Conservation (phyloP, 306 rosid genomes). For the Vigna radiata region DNA sequence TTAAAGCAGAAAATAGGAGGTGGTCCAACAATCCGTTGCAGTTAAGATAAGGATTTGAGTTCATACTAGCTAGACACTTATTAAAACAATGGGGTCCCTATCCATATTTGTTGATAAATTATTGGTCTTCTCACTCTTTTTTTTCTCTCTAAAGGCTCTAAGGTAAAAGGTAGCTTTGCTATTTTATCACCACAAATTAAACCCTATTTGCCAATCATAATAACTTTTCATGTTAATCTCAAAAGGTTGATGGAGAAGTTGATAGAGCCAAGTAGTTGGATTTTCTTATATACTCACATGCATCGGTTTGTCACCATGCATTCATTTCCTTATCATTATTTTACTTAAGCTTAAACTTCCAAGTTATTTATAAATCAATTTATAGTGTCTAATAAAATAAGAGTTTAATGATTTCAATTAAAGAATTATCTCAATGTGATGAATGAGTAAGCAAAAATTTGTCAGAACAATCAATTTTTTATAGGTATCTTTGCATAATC, state of each 20-base stretch:
- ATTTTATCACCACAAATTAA: not conserved
- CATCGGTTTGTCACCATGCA: conserved; percentile 42
- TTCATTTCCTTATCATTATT: conserved; percentile 25
- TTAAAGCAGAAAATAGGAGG: conserved; percentile 8
- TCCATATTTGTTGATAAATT: conserved; percentile 15
- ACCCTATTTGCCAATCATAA: conserved; percentile 13
- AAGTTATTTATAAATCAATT: no score
- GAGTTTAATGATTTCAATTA: no score
- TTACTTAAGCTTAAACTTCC: not conserved
- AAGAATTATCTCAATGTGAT: no score
- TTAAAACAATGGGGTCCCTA: conserved; percentile 12
- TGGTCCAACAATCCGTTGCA: conserved; percentile 46
- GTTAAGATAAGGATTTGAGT: conserved; percentile 52
- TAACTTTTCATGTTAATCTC: conserved; percentile 23
- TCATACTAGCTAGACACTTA: conserved; percentile 1
- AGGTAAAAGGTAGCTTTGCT: conserved; percentile 24
- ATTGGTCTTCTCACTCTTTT: not conserved
- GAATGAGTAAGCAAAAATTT: no score
- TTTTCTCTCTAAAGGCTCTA: conserved; percentile 12
- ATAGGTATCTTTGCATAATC: no score
- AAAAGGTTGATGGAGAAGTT: conserved; percentile 17
- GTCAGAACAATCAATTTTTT: no score
- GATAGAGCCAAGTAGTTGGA: conserved; percentile 3
- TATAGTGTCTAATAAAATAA: no score
- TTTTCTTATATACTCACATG: conserved; percentile 31